Base-by-base conservation (phyloP, 768 basidiomycete species). In the Psilocybe subaeruginosa region DNA sequence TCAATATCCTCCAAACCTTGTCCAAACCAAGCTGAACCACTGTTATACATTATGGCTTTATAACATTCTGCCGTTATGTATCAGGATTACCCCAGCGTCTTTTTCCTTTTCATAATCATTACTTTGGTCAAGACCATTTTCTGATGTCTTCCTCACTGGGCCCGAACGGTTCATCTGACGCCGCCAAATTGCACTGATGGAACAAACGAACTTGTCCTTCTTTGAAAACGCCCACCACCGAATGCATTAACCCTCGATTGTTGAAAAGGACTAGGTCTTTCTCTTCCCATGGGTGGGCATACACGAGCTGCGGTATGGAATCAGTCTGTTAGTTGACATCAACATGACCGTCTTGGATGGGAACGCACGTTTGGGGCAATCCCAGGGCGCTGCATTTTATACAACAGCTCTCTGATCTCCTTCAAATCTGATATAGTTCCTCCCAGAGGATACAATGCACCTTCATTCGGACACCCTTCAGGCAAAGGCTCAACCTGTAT, bases 401-500 rank as follows among this genome's bases (percentile, higher is more conserved):
- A 67, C 35, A 70, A 27, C 9, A 68, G 41, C 3, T 61, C 58
- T 23, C 69, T 59, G 33, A 68, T 52, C 56, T 68, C 64, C 37
- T 64, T 60, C 35, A 70, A 46, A 52, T 70, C 61, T 8, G 66
- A 63, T n/a, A 70, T 63, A 39, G 66, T 65, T n/a, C 62, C 68
- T 4, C 69, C 68, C 12, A 65, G 53, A 11, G 67, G 92, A 73
- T 86, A 93, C 1, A 92, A 76, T 8, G 88, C 85, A 0, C 77
- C 83, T 33, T 85, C 78, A 16, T 79, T 77, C 31, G 73, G 72
- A 0, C 79, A 80, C 16, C 79, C 80, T 30, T 73, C 77, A 0
- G 91, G 89, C 0, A 93, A 80, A 4, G 91, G 84, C 29, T 84
- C 82, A 61, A 95, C 76, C 59, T 86, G 63, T 35, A 94, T 79